Evolutionary conservation across 495 filamentous ascomycete species (phyloP), one percentile per base, ranked within the genome.

Genomic region (Aspergillus ellipticus): DNA sequence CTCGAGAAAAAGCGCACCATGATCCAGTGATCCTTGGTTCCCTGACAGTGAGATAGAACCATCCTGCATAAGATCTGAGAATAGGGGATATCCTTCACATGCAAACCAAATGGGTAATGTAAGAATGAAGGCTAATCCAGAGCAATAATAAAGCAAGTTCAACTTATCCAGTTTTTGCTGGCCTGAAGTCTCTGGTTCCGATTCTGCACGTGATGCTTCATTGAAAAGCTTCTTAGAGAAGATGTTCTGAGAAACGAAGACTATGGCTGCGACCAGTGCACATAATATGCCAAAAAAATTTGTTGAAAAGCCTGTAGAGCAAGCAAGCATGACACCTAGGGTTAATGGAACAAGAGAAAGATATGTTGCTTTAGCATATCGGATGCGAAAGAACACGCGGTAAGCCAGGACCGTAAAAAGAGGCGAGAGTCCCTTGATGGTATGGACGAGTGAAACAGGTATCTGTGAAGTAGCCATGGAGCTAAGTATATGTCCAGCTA

Each of bases 181-280:
- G 55, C 79, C 82, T 17, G 68, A 71, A 26, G 68, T 68, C 28
- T 77, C 68, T 2, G 83, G 80, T 17, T 95, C 87, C 15, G 84
- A 81, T 69, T 96, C 92, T 2, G 87, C 85, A 17, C 81, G 81
- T 8, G 90, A 87, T 21, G 88, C 92, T 69, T 96, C 92, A 67
- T 96, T 97, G 80, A 99, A 99, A n/a, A 99, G 82, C 53, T 90
- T 90, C 69, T 99, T 99, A 15, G 93, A 97, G 61, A 96, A 96
- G 53, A 99, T 99, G 66, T 99, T 99, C 66, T 99, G 94, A 0
- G 91, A 96, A 15, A 99, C 94, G 67, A 99, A 99, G 58, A 99
- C 89, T 31, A 97, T 73, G 33, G 95, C 89, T 24, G 88, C 90
- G 16, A 89, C 75, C 31, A 97, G 85, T 24, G 94, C 95, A 64